phyloP scores from a whole-genome alignment of 1,284 basidiomycete genomes.

The Boletus semigastroideus region DNA sequence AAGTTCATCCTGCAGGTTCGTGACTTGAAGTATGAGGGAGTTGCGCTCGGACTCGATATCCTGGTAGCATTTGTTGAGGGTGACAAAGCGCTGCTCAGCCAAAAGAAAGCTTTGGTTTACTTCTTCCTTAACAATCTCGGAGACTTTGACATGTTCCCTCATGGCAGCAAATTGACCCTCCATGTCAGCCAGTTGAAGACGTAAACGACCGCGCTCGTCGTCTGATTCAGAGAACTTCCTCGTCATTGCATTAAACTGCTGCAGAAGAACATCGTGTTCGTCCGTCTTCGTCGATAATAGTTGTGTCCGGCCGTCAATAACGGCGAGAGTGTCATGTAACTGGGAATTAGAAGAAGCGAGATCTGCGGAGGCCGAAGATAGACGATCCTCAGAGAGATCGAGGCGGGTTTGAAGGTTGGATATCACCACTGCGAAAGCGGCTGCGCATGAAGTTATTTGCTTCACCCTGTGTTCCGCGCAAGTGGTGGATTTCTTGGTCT shows the following conservation, averaged over 20 bases:
- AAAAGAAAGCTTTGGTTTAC: slow-evolving; percentile 29
- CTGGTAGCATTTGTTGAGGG: slow-evolving; percentile 45
- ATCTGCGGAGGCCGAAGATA: slow-evolving; percentile 13
- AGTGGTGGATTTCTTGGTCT: neutral
- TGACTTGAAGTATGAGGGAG: slow-evolving; percentile 58
- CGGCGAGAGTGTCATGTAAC: slow-evolving; percentile 15
- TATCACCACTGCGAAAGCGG: slow-evolving; percentile 38
- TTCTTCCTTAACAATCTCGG: slow-evolving; percentile 39
- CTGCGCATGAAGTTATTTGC: slow-evolving; percentile 32
- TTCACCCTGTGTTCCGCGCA: slow-evolving; percentile 23
- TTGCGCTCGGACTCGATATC: slow-evolving; percentile 61
- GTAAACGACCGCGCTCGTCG: slow-evolving; percentile 16
- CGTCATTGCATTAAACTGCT: slow-evolving; percentile 13
- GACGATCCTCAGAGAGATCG: slow-evolving; percentile 26
- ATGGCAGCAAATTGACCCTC: slow-evolving; percentile 35
- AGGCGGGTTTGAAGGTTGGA: slow-evolving; percentile 33
- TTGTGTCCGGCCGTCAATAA: slow-evolving; percentile 19
- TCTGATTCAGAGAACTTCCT: slow-evolving; percentile 22
- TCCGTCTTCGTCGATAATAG: slow-evolving; percentile 1
- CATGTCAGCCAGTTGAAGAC: slow-evolving; percentile 15
- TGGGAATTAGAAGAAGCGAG: slow-evolving; percentile 15
- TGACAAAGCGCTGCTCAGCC: slow-evolving; percentile 35
- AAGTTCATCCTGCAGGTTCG: slow-evolving; percentile 61
- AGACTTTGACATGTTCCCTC: slow-evolving; percentile 31
- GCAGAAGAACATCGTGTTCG: slow-evolving; percentile 14